Evolutionary conservation across 2,329 filamentous ascomycete species (phyloP).

Genomic region (Epichloe amarillans): DNA sequence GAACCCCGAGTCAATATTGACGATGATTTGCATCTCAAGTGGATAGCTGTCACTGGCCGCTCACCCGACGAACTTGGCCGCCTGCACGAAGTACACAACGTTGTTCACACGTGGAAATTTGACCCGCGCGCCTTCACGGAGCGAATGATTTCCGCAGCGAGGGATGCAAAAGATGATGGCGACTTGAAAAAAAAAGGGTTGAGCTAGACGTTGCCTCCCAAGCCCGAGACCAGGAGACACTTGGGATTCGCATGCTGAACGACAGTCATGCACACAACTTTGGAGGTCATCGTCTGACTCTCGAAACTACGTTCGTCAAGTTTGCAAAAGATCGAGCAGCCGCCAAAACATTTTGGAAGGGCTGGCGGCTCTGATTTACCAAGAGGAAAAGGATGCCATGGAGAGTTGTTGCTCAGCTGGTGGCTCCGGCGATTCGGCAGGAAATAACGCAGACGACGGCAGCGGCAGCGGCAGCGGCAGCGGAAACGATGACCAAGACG

Average conservation of each 20-base stretch:
- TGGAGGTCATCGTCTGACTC: neutral
- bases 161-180: neutral
- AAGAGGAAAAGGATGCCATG: neutral
- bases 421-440: neutral
- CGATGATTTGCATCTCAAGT: neutral
- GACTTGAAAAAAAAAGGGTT: neutral
- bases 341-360: neutral
- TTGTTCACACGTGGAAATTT: neutral
- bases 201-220: neutral
- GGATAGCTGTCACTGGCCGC: neutral
- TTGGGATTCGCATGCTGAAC: neutral
- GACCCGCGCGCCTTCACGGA: neutral
- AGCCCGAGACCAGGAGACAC: neutral
- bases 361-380: neutral
- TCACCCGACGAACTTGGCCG: neutral
- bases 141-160: neutral
- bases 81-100: neutral
- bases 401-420: neutral
- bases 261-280: neutral
- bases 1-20: neutral
- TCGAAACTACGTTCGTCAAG: neutral
- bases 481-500: neutral
- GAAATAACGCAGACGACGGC: neutral
- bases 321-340: neutral
- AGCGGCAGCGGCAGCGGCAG: neutral